These are phyloP conservation scores for Ceratobasidium sp. DNA, from an alignment of 1,284 basidiomycete genomes.

Conservation along the genomic window DNA sequence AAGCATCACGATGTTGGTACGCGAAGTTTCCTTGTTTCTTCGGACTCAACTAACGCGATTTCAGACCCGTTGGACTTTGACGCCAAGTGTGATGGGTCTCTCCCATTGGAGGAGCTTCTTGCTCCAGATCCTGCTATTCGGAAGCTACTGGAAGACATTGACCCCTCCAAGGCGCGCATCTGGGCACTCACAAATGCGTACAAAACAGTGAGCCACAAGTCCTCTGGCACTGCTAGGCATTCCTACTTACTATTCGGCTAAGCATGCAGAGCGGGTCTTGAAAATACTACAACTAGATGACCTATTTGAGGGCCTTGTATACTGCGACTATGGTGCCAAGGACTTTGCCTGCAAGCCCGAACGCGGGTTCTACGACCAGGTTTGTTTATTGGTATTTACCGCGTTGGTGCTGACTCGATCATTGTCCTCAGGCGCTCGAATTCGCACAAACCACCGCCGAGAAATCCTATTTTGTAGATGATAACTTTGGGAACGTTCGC, in stretches of 20 bases:
- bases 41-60: neutral
- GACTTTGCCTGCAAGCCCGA: conserved; percentile 87
- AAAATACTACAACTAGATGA: conserved; percentile 75
- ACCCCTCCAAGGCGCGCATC: conserved; percentile 76
- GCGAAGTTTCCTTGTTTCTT: conserved; percentile 35
- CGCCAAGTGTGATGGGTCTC: conserved; percentile 78
- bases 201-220: conserved; percentile 60
- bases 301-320: conserved; percentile 79
- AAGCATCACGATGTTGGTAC: conserved; percentile 80
- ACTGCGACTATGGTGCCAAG: conserved; percentile 75
- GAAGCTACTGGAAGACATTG: conserved; percentile 77
- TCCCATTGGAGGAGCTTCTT: conserved; percentile 84
- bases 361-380: conserved; percentile 67
- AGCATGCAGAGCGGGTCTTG: conserved; percentile 85
- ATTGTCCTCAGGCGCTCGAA: conserved; percentile 61
- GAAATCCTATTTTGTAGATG: conserved; percentile 78
- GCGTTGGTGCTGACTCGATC: neutral
- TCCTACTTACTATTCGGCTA: conserved; percentile 28
- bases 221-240: neutral
- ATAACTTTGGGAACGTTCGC: conserved; percentile 61
- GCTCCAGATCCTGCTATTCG: conserved; percentile 67
- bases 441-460: conserved; percentile 63
- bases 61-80: conserved; percentile 88
- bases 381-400: conserved; percentile 45
- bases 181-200: conserved; percentile 87